phyloP scores from a whole-genome alignment of 106 monocot species.

The Acorus gramineus region DNA sequence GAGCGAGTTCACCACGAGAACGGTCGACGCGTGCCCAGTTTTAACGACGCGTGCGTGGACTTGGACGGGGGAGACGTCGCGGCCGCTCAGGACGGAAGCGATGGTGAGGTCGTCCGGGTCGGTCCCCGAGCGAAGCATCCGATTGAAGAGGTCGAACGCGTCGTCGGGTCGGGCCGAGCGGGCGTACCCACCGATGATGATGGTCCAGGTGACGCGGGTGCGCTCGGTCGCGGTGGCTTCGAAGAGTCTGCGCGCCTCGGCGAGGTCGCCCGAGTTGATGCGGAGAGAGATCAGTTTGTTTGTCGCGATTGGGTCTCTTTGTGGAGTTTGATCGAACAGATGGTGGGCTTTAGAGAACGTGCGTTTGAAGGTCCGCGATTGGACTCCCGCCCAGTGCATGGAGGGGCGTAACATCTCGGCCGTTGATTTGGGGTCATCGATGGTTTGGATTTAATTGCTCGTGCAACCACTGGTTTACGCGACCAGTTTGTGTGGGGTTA shows the following conservation, averaged over 20 bases:
- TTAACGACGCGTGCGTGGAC: constrained; percentile 39
- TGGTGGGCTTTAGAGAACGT: constrained; percentile 23
- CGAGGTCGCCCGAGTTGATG: constrained; percentile 35
- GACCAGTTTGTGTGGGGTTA: too few relatives aligned
- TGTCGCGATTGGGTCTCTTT: constrained; percentile 39
- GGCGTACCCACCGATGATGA: constrained; percentile 54
- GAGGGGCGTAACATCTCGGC: too few relatives aligned
- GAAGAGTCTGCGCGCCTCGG: constrained; percentile 45
- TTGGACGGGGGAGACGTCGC: constrained; percentile 24
- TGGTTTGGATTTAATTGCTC: too few relatives aligned
- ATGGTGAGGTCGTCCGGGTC: constrained; percentile 44
- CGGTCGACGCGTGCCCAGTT: constrained; percentile 27
- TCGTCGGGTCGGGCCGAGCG: constrained; percentile 4
- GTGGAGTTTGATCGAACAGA: constrained; percentile 77
- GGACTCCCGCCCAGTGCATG: too few relatives aligned
- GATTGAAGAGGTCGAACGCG: constrained; percentile 34
- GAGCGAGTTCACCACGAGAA: constrained; percentile 61
- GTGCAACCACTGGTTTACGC: too few relatives aligned
- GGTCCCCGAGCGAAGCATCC: constrained; percentile 30
- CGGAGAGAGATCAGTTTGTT: constrained; percentile 79
- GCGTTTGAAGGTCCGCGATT: too few relatives aligned
- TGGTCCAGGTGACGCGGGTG: constrained; percentile 72
- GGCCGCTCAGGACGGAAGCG: constrained; percentile 34
- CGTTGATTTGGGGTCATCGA: too few relatives aligned
- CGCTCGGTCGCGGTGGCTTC: constrained; percentile 20